A percentile compares a stretch with the other conserved stretches of the same genome.
Evolutionary conservation across 305 asterid genomes (phyloP).

Genomic region (Plantago coronopus): DNA sequence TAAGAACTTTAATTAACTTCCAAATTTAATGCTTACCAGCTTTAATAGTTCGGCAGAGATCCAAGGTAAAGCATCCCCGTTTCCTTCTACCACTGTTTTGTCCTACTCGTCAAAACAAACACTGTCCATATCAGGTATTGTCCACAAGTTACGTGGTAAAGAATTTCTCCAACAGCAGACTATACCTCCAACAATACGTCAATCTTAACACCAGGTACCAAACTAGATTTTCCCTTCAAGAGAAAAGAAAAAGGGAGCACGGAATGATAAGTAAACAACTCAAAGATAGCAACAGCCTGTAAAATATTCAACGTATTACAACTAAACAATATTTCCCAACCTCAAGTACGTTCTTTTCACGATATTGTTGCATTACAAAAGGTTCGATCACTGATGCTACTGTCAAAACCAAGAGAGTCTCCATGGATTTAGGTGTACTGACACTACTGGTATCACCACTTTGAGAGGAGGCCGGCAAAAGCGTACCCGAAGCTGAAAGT

Average conservation of each 20-base stretch:
- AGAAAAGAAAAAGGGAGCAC: conserved; percentile 4
- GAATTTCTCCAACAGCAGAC: conserved; percentile 17
- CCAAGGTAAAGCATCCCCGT: conserved; percentile 55
- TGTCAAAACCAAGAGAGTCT: conserved; percentile 53
- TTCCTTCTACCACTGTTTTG: conserved; percentile 36
- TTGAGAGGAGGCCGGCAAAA: conserved; percentile 50
- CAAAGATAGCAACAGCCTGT: conserved; percentile 13
- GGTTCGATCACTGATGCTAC: conserved; percentile 92
- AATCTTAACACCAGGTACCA: conserved; percentile 66
- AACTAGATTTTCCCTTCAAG: conserved; percentile 59
- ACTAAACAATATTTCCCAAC: conserved; percentile 30
- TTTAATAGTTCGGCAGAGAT: conserved; percentile 60
- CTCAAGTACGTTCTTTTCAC: conserved; percentile 37
- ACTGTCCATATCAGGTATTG: conserved; percentile 17
- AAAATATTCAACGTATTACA: conserved; percentile 10
- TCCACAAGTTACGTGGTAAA: conserved; percentile 14
- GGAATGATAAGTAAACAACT: conserved; percentile 7
- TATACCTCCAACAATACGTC: conserved; percentile 75
- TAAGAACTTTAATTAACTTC: conserved; percentile 10
- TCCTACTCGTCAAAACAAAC: conserved; percentile 40
- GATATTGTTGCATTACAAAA: conserved; percentile 47
- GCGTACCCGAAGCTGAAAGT: conserved; percentile 89
- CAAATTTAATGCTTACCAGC: conserved; percentile 44
- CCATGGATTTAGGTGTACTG: conserved; percentile 23
- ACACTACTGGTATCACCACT: conserved; percentile 28